Evolutionary conservation across 139 green algal genomes (phyloP).

Genomic region (Raphidocelis subcapitata): DNA sequence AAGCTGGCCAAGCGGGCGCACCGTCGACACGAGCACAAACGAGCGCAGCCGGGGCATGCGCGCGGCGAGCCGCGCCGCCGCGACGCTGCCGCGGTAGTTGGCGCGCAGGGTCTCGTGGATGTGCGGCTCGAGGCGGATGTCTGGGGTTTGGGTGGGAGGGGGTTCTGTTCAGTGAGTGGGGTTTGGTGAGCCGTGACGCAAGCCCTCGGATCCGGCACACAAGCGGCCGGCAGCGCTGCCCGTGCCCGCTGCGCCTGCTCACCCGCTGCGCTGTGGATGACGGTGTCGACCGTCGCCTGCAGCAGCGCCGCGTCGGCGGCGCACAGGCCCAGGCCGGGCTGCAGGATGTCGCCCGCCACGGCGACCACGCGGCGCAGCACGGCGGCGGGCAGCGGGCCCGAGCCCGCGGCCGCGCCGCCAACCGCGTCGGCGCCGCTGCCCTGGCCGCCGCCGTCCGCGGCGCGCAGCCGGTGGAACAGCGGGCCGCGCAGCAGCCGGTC

Average conservation of each 20-base stretch:
- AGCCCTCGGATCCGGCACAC: no score
- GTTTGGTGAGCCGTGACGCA: no score
- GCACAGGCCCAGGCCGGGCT: not conserved
- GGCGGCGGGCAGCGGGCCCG: no score
- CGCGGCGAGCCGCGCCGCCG: not conserved
- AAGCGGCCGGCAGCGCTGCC: no score
- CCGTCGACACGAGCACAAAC: slow-evolving; percentile 1
- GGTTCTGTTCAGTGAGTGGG: no score
- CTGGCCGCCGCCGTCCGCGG: not conserved
- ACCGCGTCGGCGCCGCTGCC: no score
- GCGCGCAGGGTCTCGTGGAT: not conserved
- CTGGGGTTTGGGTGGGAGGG: not conserved
- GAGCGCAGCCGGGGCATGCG: not conserved
- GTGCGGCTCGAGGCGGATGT: not conserved
- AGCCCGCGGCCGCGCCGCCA: no score
- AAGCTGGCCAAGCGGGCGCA: no score
- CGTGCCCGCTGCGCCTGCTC: no score
- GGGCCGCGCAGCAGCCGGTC: slow-evolving; percentile 3
- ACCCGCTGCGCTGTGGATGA: not conserved
- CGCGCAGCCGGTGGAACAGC: not conserved
- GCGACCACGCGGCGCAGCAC: not conserved
- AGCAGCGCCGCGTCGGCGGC: not conserved
- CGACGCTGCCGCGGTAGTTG: not conserved
- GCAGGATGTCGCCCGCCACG: not conserved
- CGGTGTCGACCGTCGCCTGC: not conserved